These are phyloP conservation scores for Sclerotinia glacialis DNA, from an alignment of 2,329 filamentous ascomycete genomes.

Conservation along the genomic window DNA sequence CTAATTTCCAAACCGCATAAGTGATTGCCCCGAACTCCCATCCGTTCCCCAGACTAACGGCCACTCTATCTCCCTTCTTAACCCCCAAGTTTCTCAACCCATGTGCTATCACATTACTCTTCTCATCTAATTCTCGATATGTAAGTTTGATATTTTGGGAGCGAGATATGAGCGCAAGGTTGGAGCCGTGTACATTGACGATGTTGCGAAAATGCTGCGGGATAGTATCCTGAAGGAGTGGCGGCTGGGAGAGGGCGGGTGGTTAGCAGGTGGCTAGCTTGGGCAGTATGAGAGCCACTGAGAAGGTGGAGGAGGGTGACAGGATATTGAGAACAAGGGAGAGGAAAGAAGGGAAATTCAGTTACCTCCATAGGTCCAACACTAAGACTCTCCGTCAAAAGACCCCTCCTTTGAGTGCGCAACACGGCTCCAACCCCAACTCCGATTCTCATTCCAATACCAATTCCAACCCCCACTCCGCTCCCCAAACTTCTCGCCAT, in stretches of 20 bases:
- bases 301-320: background rate
- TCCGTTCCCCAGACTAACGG: slow-evolving; percentile 81
- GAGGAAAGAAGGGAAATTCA: slow-evolving; percentile 23
- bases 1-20: slow-evolving; percentile 90
- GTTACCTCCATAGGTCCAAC: slow-evolving; percentile 41
- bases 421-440: background rate
- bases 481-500: background rate
- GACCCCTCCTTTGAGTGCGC: slow-evolving; percentile 28
- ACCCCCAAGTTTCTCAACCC: slow-evolving; percentile 71
- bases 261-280: background rate
- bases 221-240: slow-evolving; percentile 65
- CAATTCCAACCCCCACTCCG: background rate
- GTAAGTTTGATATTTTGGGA: slow-evolving; percentile 52
- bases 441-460: background rate
- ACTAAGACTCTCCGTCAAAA: slow-evolving; percentile 38
- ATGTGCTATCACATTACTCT: slow-evolving; percentile 72
- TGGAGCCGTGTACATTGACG: slow-evolving; percentile 63
- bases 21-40: slow-evolving; percentile 80
- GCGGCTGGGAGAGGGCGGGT: slow-evolving; percentile 50
- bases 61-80: slow-evolving; percentile 77
- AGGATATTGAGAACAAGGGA: background rate
- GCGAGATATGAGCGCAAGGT: slow-evolving; percentile 55
- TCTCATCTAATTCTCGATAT: slow-evolving; percentile 70
- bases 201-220: slow-evolving; percentile 68
- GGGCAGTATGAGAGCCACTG: background rate